Conservation (phyloP, 2,329 filamentous ascomycete species). For the Aspergillus aculeatus region DNA sequence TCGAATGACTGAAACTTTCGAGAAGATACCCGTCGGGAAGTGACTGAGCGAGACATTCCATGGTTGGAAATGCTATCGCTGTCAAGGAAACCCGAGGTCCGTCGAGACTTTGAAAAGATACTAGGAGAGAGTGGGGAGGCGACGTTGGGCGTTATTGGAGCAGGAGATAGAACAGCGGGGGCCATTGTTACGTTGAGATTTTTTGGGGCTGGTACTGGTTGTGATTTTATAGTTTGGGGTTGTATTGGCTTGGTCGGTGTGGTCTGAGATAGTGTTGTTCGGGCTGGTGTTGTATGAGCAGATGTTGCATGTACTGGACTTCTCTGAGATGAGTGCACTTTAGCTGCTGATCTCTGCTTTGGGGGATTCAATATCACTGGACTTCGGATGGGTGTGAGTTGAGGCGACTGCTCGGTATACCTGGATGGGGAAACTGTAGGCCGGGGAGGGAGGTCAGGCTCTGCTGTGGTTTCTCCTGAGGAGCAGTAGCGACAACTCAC, state of each 20-base stretch:
- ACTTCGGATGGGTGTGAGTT: background rate
- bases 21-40: slow-evolving; percentile 10
- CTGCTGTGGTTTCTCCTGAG: slow-evolving; percentile 7
- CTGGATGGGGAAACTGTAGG: slow-evolving; percentile 6
- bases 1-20: slow-evolving; percentile 11
- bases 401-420: slow-evolving; percentile 9
- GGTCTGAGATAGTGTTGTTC: background rate
- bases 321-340: background rate
- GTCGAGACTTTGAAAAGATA: slow-evolving; percentile 1
- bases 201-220: background rate
- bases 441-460: slow-evolving; percentile 7
- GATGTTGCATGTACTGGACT: no score
- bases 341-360: background rate
- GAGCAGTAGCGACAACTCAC: slow-evolving; percentile 9
- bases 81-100: slow-evolving; percentile 5
- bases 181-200: background rate
- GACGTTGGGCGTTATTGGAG: background rate
- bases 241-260: background rate
- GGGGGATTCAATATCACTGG: background rate
- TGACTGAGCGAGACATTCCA: slow-evolving; percentile 10
- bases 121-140: slow-evolving; percentile 8
- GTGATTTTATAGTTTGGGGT: background rate
- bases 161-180: slow-evolving; percentile 1
- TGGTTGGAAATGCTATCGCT: slow-evolving; percentile 10
- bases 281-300: no score